Conservation (phyloP, 805 yeast species). For the Barnettozyma pratensis region DNA sequence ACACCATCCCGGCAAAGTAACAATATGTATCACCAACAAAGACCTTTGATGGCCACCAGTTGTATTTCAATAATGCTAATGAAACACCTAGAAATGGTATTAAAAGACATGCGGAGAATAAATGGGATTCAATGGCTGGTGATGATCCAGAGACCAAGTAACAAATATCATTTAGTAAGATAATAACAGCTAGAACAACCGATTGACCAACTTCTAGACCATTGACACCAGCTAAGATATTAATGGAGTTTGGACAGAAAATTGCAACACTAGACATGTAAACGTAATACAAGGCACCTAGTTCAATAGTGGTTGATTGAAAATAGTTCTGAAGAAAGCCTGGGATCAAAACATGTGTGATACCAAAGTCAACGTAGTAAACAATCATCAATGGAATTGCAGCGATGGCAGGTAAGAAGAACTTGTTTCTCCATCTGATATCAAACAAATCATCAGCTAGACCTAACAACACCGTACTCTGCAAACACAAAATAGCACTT, state of each 20-base stretch:
- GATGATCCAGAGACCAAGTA: constrained; percentile 50
- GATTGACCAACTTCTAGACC: constrained; percentile 97
- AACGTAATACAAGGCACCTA: constrained; percentile 73
- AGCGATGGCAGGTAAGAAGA: constrained; percentile 91
- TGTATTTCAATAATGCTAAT: constrained; percentile 65
- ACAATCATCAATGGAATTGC: constrained; percentile 87
- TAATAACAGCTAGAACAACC: constrained; percentile 64
- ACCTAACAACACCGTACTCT: constrained; percentile 80
- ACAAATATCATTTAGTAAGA: constrained; percentile 71
- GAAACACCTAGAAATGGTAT: constrained; percentile 88
- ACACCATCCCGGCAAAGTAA: constrained; percentile 97
- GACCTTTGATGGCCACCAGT: constrained; percentile 88
- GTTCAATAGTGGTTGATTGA: constrained; percentile 47
- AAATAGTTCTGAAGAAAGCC: constrained; percentile 42
- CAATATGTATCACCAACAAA: constrained; percentile 99
- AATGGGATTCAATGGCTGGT: constrained; percentile 74
- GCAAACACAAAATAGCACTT: constrained; percentile 77
- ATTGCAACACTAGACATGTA: constrained; percentile 92
- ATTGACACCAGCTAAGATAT: constrained; percentile 92
- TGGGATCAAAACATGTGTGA: constrained; percentile 83
- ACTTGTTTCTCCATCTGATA: constrained; percentile 95
- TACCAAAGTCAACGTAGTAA: constrained; percentile 90
- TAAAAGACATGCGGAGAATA: constrained; percentile 71
- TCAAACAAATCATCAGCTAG: constrained; percentile 93
- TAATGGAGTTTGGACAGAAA: constrained; percentile 93